Evolutionary conservation across 2,329 filamentous ascomycete species (phyloP), one percentile per base, ranked within the genome.

Genomic region (Westerdykella sp.): DNA sequence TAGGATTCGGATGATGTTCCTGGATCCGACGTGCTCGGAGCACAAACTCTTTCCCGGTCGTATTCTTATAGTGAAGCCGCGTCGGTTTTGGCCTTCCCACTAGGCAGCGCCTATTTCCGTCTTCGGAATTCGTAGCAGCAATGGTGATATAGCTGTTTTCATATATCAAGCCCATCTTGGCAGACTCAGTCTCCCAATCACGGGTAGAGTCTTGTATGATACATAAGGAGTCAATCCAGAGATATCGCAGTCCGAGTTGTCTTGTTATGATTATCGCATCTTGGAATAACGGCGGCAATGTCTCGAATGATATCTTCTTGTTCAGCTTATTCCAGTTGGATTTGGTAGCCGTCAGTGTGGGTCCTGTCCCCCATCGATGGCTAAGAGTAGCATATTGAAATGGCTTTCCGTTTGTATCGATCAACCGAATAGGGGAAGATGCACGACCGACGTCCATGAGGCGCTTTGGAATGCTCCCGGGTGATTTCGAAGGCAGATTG

Each of bases 171-270:
- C 55, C 54, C 63, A 67, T 66, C 36, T 63, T 65, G 3, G 54
- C 43, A 9, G 58, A 56, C 37, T 67, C 62, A 1, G 51, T 56
- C 44, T 62, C 59, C 60, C 62, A 67, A 41, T 67, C 63, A 9
- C 56, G 45, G 5, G 53, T 37, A 6, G 51, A 56, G 31, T 65
- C 61, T 48, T 66, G 63, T 3, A 65, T 59, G 18, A 65, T 66
- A 40, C 63, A 66, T 1, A 66, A 46, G 1, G 53, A 55, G 39
- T 66, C 63, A 13, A 65, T 65, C 62, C 63, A 66, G 10, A 66
- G 45, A 36, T 63, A 66, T 2, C 57, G 52, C n/a, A 64, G 25
- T 4, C 59, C 59, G 2, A 66, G 51, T 32, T 61, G 57, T 2
- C 62, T 51, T 21, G 58, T 62, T 13, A 65, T 59, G 25, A 62